A percentile compares a stretch with the other conserved stretches of the same genome.
These are phyloP conservation scores for Podaxis pistillaris DNA, from an alignment of 768 basidiomycete species.

Conservation along the genomic window DNA sequence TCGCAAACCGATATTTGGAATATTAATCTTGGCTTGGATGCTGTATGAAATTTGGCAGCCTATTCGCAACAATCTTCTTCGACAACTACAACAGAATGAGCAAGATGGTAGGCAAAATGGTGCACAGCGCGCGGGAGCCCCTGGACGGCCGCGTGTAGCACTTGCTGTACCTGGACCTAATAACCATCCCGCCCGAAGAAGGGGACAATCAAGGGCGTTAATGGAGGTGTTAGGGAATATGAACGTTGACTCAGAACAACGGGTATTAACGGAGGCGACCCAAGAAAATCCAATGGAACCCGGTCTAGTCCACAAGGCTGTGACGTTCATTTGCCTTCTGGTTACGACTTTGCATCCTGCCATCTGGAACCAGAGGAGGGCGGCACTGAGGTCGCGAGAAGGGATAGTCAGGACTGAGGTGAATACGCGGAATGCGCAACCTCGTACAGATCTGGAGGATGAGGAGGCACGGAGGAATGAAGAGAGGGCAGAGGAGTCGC, in stretches of 20 bases:
- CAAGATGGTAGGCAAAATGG: slow-evolving; percentile 14
- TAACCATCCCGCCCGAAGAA: slow-evolving; percentile 21
- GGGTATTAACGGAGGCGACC: slow-evolving; percentile 35
- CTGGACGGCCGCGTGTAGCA: slow-evolving; percentile 5
- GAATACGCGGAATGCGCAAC: slow-evolving; percentile 37
- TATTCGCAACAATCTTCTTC: slow-evolving; percentile 45
- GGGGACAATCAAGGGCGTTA: slow-evolving; percentile 32
- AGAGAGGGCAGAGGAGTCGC: slow-evolving; percentile 32
- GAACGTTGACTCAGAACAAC: slow-evolving; percentile 57
- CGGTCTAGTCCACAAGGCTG: slow-evolving; percentile 44
- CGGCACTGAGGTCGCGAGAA: slow-evolving; percentile 58
- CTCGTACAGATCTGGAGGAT: slow-evolving; percentile 16
- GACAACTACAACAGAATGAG: slow-evolving; percentile 24
- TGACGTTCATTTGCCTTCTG: slow-evolving; percentile 55
- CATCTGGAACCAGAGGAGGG: slow-evolving; percentile 67
- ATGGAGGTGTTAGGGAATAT: slow-evolving; percentile 56
- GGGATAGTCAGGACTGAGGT: slow-evolving; percentile 67
- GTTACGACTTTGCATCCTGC: slow-evolving; percentile 69
- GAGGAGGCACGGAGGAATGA: slow-evolving; percentile 24
- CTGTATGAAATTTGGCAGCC: slow-evolving; percentile 76
- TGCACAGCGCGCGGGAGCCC: slow-evolving; percentile 8
- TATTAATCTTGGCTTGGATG: slow-evolving; percentile 68
- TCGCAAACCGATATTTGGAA: slow-evolving; percentile 66
- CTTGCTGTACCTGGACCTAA: slow-evolving; percentile 20
- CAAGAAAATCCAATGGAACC: slow-evolving; percentile 40